phyloP scores from a whole-genome alignment of 2,329 filamentous ascomycete species.

The Ophiostoma perfectum region DNA sequence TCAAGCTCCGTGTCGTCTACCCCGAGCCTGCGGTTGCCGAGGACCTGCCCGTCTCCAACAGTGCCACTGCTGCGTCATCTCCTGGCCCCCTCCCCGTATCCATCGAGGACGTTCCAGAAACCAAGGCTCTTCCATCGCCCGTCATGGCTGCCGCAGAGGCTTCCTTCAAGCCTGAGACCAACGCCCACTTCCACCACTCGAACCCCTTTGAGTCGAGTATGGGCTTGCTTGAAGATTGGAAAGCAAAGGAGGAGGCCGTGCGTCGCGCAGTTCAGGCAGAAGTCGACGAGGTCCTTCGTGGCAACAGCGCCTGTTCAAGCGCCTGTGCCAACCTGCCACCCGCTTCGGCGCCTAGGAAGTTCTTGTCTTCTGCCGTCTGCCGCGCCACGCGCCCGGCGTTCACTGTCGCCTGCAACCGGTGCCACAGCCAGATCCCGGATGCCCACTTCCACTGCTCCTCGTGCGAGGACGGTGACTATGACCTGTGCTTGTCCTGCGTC shows the following conservation, averaged over 20 bases:
- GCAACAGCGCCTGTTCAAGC: too few species aligned
- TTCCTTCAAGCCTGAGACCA: too few species aligned
- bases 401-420: constrained; percentile 91
- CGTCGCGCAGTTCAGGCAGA: too few species aligned
- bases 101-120: constrained; percentile 47
- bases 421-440: constrained; percentile 69
- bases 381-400: constrained; percentile 41
- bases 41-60: not conserved
- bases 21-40: constrained; percentile 9
- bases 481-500: constrained; percentile 79
- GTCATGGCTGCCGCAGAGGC: too few species aligned
- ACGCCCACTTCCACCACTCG: too few species aligned
- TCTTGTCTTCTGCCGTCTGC: not conserved
- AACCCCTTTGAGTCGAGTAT: too few species aligned
- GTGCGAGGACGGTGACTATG: constrained; percentile 90
- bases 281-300: too few species aligned
- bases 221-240: too few species aligned
- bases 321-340: not conserved
- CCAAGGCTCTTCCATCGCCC: too few species aligned
- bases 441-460: constrained; percentile 91
- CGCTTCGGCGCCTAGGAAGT: too few species aligned
- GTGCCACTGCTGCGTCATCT: constrained; percentile 16
- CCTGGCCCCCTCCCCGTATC: constrained; percentile 34
- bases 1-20: constrained; percentile 70
- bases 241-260: too few species aligned